Evolutionary conservation across 2,329 filamentous ascomycete species (phyloP).

Genomic region (Colletotrichum orchidophilum): DNA sequence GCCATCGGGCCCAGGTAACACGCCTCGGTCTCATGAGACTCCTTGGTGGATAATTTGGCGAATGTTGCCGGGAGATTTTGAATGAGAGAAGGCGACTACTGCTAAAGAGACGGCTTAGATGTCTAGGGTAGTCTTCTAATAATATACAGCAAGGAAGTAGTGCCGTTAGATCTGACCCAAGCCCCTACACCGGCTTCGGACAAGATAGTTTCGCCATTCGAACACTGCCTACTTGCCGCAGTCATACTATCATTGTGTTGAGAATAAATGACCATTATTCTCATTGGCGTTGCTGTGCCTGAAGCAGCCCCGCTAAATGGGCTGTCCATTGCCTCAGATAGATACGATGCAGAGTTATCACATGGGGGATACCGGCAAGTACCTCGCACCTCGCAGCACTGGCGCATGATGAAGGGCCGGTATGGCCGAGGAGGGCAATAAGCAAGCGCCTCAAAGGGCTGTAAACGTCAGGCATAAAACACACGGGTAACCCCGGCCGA

Average conservation of each 20-base stretch:
- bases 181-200: not conserved
- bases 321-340: constrained; percentile 10
- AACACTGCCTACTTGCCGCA: constrained; percentile 1
- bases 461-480: not conserved
- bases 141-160: not conserved
- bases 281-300: not conserved
- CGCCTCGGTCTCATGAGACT: not conserved
- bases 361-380: not conserved
- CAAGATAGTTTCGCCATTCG: not conserved
- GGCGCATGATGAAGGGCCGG: not conserved
- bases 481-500: not conserved
- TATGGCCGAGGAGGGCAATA: not conserved
- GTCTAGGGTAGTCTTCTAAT: not conserved
- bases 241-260: not conserved
- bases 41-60: no score
- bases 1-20: not conserved
- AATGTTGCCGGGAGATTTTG: not conserved
- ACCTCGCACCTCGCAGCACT: not conserved
- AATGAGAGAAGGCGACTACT: no score
- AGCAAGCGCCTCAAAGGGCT: not conserved
- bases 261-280: not conserved
- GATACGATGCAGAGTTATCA: not conserved
- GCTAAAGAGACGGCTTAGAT: not conserved
- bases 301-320: not conserved
- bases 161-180: no score